Evolutionary conservation across 2,329 filamentous ascomycete species (phyloP).

Genomic region (Cercospora sp.): DNA sequence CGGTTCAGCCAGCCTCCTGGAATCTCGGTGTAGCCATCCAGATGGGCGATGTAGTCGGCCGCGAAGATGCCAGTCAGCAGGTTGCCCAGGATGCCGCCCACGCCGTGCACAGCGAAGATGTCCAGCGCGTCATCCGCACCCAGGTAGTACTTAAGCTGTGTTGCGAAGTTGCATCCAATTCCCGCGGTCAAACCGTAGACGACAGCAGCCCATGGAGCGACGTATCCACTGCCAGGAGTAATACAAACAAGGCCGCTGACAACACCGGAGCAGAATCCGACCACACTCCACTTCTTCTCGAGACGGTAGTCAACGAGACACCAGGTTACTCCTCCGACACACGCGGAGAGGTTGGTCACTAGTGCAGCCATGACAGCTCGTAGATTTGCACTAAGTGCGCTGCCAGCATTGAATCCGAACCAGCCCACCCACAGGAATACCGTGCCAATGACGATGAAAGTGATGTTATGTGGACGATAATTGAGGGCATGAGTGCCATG

Average conservation of each 20-base stretch:
- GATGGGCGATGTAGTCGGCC: conserved; percentile 77
- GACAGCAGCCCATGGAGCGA: conserved; percentile 81
- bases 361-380: conserved; percentile 84
- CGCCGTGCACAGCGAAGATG: conserved; percentile 80
- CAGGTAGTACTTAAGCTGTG: conserved; percentile 84
- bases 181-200: conserved; percentile 77
- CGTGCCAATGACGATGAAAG: conserved; percentile 86
- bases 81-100: conserved; percentile 78
- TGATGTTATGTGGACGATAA: conserved; percentile 90
- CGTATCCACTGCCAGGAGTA: conserved; percentile 82
- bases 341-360: conserved; percentile 82
- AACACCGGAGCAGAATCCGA: conserved; percentile 89
- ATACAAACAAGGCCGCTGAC: conserved; percentile 85
- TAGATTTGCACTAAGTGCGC: conserved; percentile 72
- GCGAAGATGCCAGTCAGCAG: conserved; percentile 80
- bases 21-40: conserved; percentile 70
- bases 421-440: conserved; percentile 94
- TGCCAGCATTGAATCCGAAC: conserved; percentile 98
- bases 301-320: conserved; percentile 85
- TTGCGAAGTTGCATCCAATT: conserved; percentile 80
- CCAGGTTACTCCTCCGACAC: conserved; percentile 84
- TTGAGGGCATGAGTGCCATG: conserved; percentile 87
- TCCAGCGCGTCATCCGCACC: conserved; percentile 82
- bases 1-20: conserved; percentile 78
- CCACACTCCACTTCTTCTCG: conserved; percentile 88